These are phyloP conservation scores for Pyrus communis DNA, from an alignment of 306 rosid genomes.

Conservation along the genomic window DNA sequence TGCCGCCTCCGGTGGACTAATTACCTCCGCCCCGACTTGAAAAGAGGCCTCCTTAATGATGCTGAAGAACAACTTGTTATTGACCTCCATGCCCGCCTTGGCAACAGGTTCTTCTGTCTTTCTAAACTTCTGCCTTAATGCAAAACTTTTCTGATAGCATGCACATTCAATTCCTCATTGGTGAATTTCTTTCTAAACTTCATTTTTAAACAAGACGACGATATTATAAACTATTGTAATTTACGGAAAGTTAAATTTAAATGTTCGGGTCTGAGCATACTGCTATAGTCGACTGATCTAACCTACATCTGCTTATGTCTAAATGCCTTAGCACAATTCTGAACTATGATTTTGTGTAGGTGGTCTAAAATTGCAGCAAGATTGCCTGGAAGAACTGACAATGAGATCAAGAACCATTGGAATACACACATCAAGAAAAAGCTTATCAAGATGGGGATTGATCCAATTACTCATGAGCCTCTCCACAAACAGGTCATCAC, in stretches of 20 bases:
- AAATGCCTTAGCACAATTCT: not conserved
- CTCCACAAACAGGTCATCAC: constrained; percentile 11
- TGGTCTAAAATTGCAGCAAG: constrained; percentile 90
- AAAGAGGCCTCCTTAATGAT: constrained; percentile 71
- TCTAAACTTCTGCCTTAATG: not conserved
- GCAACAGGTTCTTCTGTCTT: constrained; percentile 50
- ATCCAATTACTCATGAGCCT: constrained; percentile 76
- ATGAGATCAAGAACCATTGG: constrained; percentile 91
- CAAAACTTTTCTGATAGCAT: not conserved
- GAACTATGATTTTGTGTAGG: constrained; percentile 16
- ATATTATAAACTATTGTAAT: not conserved
- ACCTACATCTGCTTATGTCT: too few species aligned
- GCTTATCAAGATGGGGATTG: constrained; percentile 74
- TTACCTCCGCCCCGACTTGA: constrained; percentile 84
- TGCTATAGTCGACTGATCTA: not conserved
- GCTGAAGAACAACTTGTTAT: constrained; percentile 76
- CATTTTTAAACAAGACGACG: not conserved
- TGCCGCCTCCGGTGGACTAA: constrained; percentile 96
- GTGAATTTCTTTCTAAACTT: not conserved
- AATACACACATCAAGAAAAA: constrained; percentile 83
- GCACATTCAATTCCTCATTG: not conserved
- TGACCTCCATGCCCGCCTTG: constrained; percentile 82
- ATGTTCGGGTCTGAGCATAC: too few species aligned
- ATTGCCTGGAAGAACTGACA: constrained; percentile 84
- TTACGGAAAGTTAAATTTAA: too few species aligned